Percentiles rank a stretch among this genome's conserved stretches.
Evolutionary conservation across 495 filamentous ascomycete species (phyloP).

Genomic region (Penicillium angulare): DNA sequence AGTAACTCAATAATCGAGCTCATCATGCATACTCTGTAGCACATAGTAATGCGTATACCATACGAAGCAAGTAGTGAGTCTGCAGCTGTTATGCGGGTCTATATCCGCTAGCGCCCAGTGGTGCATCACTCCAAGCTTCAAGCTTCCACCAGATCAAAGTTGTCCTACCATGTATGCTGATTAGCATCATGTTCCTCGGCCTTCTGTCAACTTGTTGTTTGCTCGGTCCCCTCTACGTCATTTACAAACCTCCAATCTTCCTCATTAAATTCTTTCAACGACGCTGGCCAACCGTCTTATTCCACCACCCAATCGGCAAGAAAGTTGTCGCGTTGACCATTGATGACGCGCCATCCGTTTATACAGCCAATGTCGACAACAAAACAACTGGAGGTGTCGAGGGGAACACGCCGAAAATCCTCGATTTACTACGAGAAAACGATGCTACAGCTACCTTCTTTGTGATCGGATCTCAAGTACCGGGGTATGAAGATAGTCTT

Average conservation of each 20-base stretch:
- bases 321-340: constrained; percentile 77
- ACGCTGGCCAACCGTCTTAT: constrained; percentile 75
- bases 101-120: no score
- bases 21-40: no score
- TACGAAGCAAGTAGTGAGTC: not conserved
- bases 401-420: constrained; percentile 46
- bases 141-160: no score
- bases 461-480: constrained; percentile 72
- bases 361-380: no score
- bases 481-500: constrained; percentile 57
- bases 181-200: constrained; percentile 41
- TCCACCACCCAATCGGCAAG: constrained; percentile 54
- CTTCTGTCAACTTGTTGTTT: constrained; percentile 46
- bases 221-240: constrained; percentile 56
- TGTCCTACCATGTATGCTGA: no score
- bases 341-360: constrained; percentile 75
- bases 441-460: constrained; percentile 73
- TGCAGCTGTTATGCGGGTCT: no score
- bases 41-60: not conserved
- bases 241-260: constrained; percentile 71
- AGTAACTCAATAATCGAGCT: no score
- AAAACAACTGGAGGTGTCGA: not conserved
- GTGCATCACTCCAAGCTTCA: no score
- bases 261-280: constrained; percentile 66
- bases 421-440: constrained; percentile 56